Evolutionary conservation across 805 yeast species (phyloP), one percentile per base, ranked within the genome.

Genomic region (Sugiyamaella qingdaonensis): DNA sequence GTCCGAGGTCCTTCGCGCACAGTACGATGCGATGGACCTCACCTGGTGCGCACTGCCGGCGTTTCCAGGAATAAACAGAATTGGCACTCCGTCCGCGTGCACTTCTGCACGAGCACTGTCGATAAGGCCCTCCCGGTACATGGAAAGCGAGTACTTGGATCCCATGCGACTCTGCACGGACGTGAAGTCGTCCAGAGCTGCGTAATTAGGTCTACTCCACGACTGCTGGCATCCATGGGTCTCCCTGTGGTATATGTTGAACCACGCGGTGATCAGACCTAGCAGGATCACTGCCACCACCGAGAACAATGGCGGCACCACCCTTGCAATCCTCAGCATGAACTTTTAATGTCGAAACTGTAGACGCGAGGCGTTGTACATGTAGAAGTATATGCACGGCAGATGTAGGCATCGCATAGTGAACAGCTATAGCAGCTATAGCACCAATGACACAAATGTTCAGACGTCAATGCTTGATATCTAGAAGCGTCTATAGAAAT

Each of bases 31-130:
- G n/a, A 92, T 79, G 1, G 97, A 88, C 49, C 99, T 74, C 9
- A 81, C 95, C 68, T 94, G 99, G 58, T 82, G 80, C 67, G 81
- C 90, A 53, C 95, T 85, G 1, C 99, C 99, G 0, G 99, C 99
- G 65, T 95, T 94, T 0, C 99, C 99, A 0, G 99, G 99, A 39
- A 95, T 86, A 68, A 94, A 94, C 13, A 94, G 71, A 1, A 89
- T 90, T 0, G 99, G 99, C 1, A 87, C 78, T 0, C 98, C 98
- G 16, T 53, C 35, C 10, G 36, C 34, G 14, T 16, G 36, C 10
- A 45, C 37, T 13, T 31, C 48, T 4, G 29, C 51, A 10, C 56
- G 45, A 16, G 52, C 48, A 5, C 46, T 41, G 46, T 68, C 71
- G 0, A 60, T 50, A 13, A 82, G 85, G 57, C 88, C 95, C 63